These are phyloP conservation scores for Phanerochaete carnosa DNA, from an alignment of 768 basidiomycete genomes.

Conservation along the genomic window DNA sequence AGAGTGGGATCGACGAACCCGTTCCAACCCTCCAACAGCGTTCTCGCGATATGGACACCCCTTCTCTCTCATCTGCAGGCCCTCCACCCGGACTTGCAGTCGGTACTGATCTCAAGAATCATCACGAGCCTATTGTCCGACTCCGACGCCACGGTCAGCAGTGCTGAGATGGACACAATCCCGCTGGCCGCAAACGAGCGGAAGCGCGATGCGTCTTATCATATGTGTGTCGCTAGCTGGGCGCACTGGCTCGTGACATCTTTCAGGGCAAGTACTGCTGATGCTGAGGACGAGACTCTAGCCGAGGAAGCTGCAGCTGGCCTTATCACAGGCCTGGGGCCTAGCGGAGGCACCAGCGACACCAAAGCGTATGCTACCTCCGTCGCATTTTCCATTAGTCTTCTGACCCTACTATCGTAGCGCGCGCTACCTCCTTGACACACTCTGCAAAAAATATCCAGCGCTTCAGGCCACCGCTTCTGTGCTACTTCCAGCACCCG, in stretches of 20 bases:
- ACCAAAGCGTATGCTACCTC: slow-evolving; percentile 33
- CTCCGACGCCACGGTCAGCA: background rate
- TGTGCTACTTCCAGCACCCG: background rate
- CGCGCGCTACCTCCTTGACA: slow-evolving; percentile 35
- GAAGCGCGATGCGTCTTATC: slow-evolving; percentile 42
- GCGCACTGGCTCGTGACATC: slow-evolving; percentile 53
- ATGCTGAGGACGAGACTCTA: slow-evolving; percentile 31
- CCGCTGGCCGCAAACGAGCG: slow-evolving; percentile 14
- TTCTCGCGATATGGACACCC: slow-evolving; percentile 64
- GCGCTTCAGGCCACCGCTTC: slow-evolving; percentile 23
- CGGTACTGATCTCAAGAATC: slow-evolving; percentile 45
- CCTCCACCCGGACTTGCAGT: slow-evolving; percentile 54
- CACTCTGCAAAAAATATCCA: slow-evolving; percentile 35
- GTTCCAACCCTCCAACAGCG: slow-evolving; percentile 47
- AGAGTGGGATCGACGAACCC: slow-evolving; percentile 38
- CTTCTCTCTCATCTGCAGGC: slow-evolving; percentile 55
- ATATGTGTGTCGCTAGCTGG: slow-evolving; percentile 68
- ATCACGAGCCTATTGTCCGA: slow-evolving; percentile 28
- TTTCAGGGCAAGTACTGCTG: slow-evolving; percentile 23
- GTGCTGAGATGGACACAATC: slow-evolving; percentile 9
- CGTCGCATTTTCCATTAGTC: background rate
- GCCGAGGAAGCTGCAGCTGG: slow-evolving; percentile 42
- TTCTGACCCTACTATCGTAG: slow-evolving; percentile 9
- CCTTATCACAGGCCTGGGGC: slow-evolving; percentile 49
- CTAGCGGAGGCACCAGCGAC: slow-evolving; percentile 21